phyloP scores from a whole-genome alignment of 23 red algal species.

The Gracilaria caudata region DNA sequence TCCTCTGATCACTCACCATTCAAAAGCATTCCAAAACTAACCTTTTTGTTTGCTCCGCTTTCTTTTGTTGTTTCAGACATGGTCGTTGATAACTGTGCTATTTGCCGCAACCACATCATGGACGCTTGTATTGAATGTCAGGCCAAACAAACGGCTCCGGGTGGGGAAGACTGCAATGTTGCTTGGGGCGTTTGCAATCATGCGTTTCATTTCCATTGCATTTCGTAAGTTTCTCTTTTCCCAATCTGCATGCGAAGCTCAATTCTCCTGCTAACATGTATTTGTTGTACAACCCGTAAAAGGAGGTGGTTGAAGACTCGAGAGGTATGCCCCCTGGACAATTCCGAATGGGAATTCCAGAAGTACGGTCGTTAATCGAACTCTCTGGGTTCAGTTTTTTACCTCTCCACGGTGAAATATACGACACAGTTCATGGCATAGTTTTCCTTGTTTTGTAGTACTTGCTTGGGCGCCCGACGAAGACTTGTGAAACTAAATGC shows the following conservation, averaged over 20 bases:
- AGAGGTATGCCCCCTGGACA: constrained; percentile 83
- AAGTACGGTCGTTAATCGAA: constrained; percentile 80
- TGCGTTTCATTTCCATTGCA: constrained; percentile 94
- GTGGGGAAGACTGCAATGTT: constrained; percentile 90
- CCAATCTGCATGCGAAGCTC: background rate
- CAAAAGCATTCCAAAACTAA: background rate
- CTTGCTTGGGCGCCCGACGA: background rate
- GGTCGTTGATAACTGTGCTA: constrained; percentile 98
- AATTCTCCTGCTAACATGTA: background rate
- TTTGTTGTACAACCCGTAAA: background rate
- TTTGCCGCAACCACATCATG: constrained; percentile 99
- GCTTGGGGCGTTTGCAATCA: constrained; percentile 99
- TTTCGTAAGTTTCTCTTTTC: constrained; percentile 52
- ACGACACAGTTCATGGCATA: background rate
- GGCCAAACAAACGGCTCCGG: constrained; percentile 76
- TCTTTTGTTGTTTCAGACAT: constrained; percentile 67
- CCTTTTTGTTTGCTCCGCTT: background rate
- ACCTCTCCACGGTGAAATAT: background rate
- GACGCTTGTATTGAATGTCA: constrained; percentile 99
- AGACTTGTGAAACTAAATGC: too few species aligned
- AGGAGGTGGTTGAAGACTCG: constrained; percentile 86
- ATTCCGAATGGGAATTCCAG: constrained; percentile 93
- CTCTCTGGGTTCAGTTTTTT: background rate
- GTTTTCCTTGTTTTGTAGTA: background rate
- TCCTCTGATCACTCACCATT: background rate